phyloP scores from a whole-genome alignment of 257 asterid genomes.

The Ilex asprella region DNA sequence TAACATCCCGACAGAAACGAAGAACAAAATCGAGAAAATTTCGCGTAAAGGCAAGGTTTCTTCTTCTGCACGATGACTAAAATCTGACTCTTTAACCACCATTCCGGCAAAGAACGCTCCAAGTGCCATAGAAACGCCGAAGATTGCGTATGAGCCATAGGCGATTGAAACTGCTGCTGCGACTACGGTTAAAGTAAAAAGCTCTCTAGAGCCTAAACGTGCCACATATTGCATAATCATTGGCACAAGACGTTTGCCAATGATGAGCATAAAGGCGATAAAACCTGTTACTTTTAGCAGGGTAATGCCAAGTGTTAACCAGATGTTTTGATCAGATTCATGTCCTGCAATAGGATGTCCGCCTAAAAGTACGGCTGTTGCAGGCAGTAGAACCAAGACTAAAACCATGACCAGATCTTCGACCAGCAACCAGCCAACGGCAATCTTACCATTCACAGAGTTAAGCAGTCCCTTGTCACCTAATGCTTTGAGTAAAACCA shows the following conservation, averaged over 20 bases:
- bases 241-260: not conserved
- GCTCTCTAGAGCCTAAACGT: not conserved
- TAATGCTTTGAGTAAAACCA: not conserved
- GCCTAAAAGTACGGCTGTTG: not conserved
- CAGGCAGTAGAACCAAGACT: not conserved
- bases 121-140: not conserved
- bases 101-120: conserved; percentile 2
- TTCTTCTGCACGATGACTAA: not conserved
- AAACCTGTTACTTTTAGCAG: not conserved
- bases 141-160: not conserved
- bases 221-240: not conserved
- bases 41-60: conserved; percentile 1
- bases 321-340: too few relatives aligned
- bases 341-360: too few relatives aligned
- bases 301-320: too few relatives aligned
- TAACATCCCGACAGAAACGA: not conserved
- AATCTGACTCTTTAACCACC: not conserved
- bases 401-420: not conserved
- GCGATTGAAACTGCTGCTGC: not conserved
- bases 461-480: not conserved
- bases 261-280: not conserved
- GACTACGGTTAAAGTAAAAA: not conserved
- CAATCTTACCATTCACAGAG: not conserved
- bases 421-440: not conserved
- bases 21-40: not conserved